Conservation (phyloP, 148 eudicot genomes). For the Diospyros kaki region DNA sequence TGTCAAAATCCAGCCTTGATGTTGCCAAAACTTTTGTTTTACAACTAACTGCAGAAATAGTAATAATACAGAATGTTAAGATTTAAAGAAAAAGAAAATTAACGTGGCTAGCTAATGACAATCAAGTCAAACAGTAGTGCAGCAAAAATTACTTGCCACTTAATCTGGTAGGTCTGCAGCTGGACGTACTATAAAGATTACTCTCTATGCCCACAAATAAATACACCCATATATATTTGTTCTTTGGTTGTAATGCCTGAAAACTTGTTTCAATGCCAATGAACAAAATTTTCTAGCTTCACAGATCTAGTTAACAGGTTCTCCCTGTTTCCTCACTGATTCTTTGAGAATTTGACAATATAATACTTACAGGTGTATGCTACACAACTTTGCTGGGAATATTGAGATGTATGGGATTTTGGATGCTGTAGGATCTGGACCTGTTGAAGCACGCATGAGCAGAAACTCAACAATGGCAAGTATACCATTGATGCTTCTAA, state of each 20-base stretch:
- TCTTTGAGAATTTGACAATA: neutral
- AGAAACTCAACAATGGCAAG: constrained; percentile 52
- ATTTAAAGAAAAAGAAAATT: neutral
- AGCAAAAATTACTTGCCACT: neutral
- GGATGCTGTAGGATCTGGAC: constrained; percentile 50
- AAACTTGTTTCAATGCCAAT: neutral
- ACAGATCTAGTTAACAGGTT: neutral
- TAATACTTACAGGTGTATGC: constrained; percentile 43
- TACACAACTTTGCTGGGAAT: constrained; percentile 53
- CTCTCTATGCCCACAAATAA: neutral
- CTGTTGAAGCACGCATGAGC: constrained; percentile 48
- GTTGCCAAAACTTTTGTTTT: neutral
- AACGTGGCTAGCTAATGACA: neutral
- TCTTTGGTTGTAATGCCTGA: neutral
- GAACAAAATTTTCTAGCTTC: neutral
- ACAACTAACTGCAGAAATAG: neutral
- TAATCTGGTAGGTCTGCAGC: neutral
- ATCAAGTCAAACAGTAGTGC: too few species aligned
- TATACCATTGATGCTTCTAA: constrained; percentile 7
- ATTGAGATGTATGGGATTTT: constrained; percentile 53
- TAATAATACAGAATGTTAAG: neutral
- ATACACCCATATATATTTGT: neutral
- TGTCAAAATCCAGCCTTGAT: neutral
- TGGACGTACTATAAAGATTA: neutral
- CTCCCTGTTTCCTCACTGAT: neutral